Percentiles rank a stretch among this genome's conserved stretches.
phyloP scores from a whole-genome alignment of 352 stramenopile genomes.

The Elongisporangium anandrum region DNA sequence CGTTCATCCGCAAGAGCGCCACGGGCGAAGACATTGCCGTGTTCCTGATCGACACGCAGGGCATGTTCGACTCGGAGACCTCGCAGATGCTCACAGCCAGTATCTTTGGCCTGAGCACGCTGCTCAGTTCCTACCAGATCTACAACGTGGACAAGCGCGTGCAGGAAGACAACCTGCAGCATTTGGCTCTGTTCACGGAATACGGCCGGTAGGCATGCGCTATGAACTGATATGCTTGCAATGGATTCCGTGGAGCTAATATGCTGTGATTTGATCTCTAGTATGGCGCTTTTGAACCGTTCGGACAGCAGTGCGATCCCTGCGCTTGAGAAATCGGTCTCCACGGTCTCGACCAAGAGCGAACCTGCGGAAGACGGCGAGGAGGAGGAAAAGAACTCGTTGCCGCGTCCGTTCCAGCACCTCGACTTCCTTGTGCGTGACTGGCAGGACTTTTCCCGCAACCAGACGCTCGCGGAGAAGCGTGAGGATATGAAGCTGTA shows the following conservation, averaged over 20 bases:
- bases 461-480: conserved; percentile 85
- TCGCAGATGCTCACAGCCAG: conserved; percentile 97
- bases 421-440: conserved; percentile 99
- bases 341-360: conserved; percentile 22
- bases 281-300: conserved; percentile 71
- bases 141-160: conserved; percentile 99
- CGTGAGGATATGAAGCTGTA: conserved; percentile 94
- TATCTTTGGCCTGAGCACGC: conserved; percentile 98
- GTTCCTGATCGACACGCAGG: conserved; percentile 98
- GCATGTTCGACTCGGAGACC: conserved; percentile 99
- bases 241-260: background rate
- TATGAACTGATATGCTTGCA: conserved; percentile 3
- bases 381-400: conserved; percentile 17
- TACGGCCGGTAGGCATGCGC: conserved; percentile 89
- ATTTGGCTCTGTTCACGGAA: conserved; percentile 99
- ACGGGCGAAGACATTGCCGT: conserved; percentile 90
- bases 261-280: conserved; percentile 1
- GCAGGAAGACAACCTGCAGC: conserved; percentile 99
- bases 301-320: conserved; percentile 12
- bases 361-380: conserved; percentile 21
- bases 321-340: conserved; percentile 36
- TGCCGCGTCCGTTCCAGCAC: conserved; percentile 93
- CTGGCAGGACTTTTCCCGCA: conserved; percentile 97
- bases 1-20: conserved; percentile 92
- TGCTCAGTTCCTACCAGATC: conserved; percentile 97